A percentile compares a stretch with the other conserved stretches of the same genome.
These are phyloP conservation scores for Heliamphora pulchella DNA, from an alignment of 179 eudicot genomes.

Conservation along the genomic window DNA sequence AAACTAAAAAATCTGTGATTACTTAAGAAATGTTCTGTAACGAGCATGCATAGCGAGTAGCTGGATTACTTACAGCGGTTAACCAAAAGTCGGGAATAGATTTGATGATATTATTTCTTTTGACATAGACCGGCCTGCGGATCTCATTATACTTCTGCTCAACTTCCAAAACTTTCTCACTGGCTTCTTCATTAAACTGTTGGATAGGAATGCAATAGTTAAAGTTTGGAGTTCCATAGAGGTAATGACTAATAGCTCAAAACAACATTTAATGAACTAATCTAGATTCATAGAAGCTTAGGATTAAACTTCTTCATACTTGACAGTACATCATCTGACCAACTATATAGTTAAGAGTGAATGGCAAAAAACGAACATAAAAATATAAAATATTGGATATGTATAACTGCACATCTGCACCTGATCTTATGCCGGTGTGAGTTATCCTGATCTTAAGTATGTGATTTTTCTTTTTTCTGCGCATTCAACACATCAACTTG, in stretches of 20 bases:
- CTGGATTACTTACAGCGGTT: conserved; percentile 58
- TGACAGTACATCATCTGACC: background rate
- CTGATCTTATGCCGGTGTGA: too few relatives aligned
- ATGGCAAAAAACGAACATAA: background rate
- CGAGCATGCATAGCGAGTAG: background rate
- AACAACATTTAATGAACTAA: background rate
- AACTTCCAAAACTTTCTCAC: conserved; percentile 69
- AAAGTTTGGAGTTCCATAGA: background rate
- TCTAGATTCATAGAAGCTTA: background rate
- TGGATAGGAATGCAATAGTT: background rate
- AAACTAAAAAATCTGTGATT: background rate
- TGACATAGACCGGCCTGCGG: conserved; percentile 65
- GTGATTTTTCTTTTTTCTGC: too few relatives aligned
- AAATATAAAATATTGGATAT: background rate
- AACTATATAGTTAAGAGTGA: background rate
- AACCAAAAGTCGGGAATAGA: conserved; percentile 85
- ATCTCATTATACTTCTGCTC: conserved; percentile 74
- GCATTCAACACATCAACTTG: background rate
- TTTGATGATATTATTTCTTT: conserved; percentile 60
- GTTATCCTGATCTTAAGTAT: too few relatives aligned
- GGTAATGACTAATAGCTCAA: too few relatives aligned
- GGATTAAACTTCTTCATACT: background rate
- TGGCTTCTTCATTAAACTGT: conserved; percentile 84
- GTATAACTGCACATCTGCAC: too few relatives aligned
- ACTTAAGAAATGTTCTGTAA: background rate